A percentile compares a stretch with the other conserved stretches of the same genome.
Evolutionary conservation across 305 asterid species (phyloP).

Genomic region (Galium porrigens): DNA sequence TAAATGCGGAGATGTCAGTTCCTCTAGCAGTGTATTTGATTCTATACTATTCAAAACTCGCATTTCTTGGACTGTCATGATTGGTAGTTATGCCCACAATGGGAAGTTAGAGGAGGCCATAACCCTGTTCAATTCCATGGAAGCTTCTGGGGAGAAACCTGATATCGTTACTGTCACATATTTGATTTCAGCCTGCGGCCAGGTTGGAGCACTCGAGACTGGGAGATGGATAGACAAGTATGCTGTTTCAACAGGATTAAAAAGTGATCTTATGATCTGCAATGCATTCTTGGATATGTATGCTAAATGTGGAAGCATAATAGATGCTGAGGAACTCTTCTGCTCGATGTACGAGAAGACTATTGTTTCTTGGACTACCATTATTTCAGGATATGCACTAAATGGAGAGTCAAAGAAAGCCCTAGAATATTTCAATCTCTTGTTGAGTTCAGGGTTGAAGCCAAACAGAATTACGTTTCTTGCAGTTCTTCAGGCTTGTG

Average conservation of each 20-base stretch:
- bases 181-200: conserved; percentile 42
- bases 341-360: conserved; percentile 26
- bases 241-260: conserved; percentile 28
- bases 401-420: conserved; percentile 37
- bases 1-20: conserved; percentile 34
- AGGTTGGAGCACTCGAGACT: conserved; percentile 39
- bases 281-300: conserved; percentile 59
- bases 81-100: conserved; percentile 41
- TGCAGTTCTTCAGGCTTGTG: conserved; percentile 58
- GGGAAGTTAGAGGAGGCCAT: conserved; percentile 42
- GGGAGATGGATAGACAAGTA: conserved; percentile 47
- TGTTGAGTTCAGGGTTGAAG: conserved; percentile 31
- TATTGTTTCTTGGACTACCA: conserved; percentile 50
- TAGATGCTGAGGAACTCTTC: conserved; percentile 34
- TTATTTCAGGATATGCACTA: conserved; percentile 45
- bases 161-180: conserved; percentile 39
- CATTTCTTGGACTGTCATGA: conserved; percentile 60
- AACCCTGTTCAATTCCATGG: conserved; percentile 37
- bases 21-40: conserved; percentile 38
- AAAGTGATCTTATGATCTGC: conserved; percentile 27
- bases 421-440: conserved; percentile 26
- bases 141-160: conserved; percentile 37
- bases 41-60: conserved; percentile 31
- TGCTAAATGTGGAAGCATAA: conserved; percentile 49
- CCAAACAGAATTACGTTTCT: conserved; percentile 48